Base-by-base conservation (phyloP, 768 basidiomycete genomes). In the Chalciporus sphaerocephalus region DNA sequence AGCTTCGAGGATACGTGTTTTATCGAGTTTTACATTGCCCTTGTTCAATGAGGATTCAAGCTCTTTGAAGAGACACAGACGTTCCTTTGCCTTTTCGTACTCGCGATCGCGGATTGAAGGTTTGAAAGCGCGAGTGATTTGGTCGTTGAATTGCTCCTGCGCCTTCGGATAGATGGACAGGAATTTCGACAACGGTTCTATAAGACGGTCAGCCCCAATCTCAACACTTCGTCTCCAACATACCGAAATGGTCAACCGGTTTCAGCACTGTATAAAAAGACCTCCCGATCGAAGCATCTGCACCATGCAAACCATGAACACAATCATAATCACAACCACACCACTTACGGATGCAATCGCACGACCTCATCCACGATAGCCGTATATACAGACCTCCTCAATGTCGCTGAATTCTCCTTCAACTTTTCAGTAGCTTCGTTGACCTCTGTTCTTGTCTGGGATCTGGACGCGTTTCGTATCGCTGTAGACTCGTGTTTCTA, bases 311-410 rank as follows among this genome's bases (percentile, higher is more conserved):
- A 13, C 6, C 44, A 8, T 39, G 44, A 18, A 18, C 8, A 44
- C 25, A 13, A 24, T 3, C 24, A 11, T 1, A 24, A 40, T 8
- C 2, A 20, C 34, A 6, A 1, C 23, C 17, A 1, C 9, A 7
- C 0, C 9, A 45, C 60, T 47, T 41, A 61, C 60, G 60, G 60
- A 52, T 60, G 71, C 3, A 48, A 7, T 13, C n/a, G 23, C 12
- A 50, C 11, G 6, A 59, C 44, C 9, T 54, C 42, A 9, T 63
- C 56, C 11, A 70, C 11, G 30, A 61, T 45, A 4, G 53, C 58
- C 21, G 63, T 60, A 6, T 56, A 55, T 40, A 66, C 2, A 12
- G 59, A 48, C 35, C 53, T 52, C 41, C 46, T n/a, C n/a, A n/a
- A n/a, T n/a, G n/a, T n/a, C n/a, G n/a, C n/a, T n/a, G n/a, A 50